phyloP scores from a whole-genome alignment of 768 basidiomycete genomes.

The Lactarius evosmus region DNA sequence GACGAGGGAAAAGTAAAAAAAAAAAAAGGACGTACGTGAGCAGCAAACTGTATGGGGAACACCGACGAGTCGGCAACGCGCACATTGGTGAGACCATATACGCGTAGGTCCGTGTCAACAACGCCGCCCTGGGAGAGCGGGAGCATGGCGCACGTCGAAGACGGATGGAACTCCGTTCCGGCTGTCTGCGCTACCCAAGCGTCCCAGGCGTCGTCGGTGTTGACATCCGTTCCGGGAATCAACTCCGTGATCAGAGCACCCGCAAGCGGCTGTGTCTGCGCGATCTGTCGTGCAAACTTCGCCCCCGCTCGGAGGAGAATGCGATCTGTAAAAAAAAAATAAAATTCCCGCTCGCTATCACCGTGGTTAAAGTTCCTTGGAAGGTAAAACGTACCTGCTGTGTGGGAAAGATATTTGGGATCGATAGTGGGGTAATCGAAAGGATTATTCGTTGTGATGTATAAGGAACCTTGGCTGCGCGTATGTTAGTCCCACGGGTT shows the following conservation, averaged over 20 bases:
- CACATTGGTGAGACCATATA: slow-evolving; percentile 55
- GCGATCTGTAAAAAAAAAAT: slow-evolving; percentile 44
- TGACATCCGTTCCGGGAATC: slow-evolving; percentile 47
- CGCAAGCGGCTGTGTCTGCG: slow-evolving; percentile 49
- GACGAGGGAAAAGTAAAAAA: background rate
- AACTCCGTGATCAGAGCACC: slow-evolving; percentile 45
- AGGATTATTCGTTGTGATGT: slow-evolving; percentile 55
- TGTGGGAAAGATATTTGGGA: slow-evolving; percentile 60
- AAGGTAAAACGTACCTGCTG: slow-evolving; percentile 41
- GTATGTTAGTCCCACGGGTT: slow-evolving; percentile 11
- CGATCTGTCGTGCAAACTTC: slow-evolving; percentile 58
- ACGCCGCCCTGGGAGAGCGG: slow-evolving; percentile 53
- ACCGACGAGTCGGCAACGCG: slow-evolving; percentile 58
- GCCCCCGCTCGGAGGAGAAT: slow-evolving; percentile 54
- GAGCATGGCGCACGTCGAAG: slow-evolving; percentile 56
- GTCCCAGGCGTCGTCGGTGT: slow-evolving; percentile 56
- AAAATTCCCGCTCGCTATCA: background rate
- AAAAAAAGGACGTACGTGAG: slow-evolving; percentile 38
- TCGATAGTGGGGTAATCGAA: slow-evolving; percentile 64
- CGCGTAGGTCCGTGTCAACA: slow-evolving; percentile 52
- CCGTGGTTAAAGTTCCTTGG: background rate
- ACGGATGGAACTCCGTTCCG: slow-evolving; percentile 60
- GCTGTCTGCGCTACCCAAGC: slow-evolving; percentile 44
- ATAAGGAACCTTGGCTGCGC: slow-evolving; percentile 53
- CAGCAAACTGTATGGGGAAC: slow-evolving; percentile 52